Evolutionary conservation across 2,329 filamentous ascomycete species (phyloP).

Genomic region (Hirsutella rhossiliensis): DNA sequence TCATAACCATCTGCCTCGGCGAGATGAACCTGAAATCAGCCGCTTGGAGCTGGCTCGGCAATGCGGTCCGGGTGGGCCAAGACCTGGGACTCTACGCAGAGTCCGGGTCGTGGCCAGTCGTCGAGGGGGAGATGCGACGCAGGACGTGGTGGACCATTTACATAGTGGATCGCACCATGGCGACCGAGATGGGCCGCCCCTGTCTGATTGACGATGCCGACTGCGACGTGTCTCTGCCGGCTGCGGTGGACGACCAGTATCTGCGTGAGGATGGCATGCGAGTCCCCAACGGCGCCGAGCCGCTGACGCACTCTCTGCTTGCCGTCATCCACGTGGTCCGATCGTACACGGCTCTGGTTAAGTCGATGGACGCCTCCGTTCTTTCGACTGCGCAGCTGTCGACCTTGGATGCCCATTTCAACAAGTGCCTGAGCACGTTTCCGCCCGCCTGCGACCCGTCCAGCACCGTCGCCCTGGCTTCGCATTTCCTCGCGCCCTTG

Average conservation of each 20-base stretch:
- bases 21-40: slow-evolving; percentile 81
- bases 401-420: slow-evolving; percentile 74
- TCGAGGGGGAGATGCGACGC: slow-evolving; percentile 78
- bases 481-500: slow-evolving; percentile 61
- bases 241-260: slow-evolving; percentile 68
- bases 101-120: slow-evolving; percentile 55
- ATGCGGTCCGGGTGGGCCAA: slow-evolving; percentile 68
- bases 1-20: slow-evolving; percentile 67
- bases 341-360: slow-evolving; percentile 61
- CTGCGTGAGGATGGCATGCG: slow-evolving; percentile 47
- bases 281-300: slow-evolving; percentile 36
- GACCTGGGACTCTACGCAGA: slow-evolving; percentile 73
- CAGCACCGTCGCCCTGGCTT: slow-evolving; percentile 56
- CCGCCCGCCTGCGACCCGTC: slow-evolving; percentile 61
- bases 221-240: slow-evolving; percentile 73
- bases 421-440: slow-evolving; percentile 60
- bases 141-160: slow-evolving; percentile 94
- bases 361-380: slow-evolving; percentile 54
- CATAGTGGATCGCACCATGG: slow-evolving; percentile 69
- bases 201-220: slow-evolving; percentile 77
- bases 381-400: slow-evolving; percentile 57
- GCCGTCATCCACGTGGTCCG: slow-evolving; percentile 74
- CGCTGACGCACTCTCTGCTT: slow-evolving; percentile 59
- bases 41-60: slow-evolving; percentile 77
- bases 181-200: slow-evolving; percentile 70